Conservation (phyloP, 345 rosid species). For the Eucalyptus coolabah region DNA sequence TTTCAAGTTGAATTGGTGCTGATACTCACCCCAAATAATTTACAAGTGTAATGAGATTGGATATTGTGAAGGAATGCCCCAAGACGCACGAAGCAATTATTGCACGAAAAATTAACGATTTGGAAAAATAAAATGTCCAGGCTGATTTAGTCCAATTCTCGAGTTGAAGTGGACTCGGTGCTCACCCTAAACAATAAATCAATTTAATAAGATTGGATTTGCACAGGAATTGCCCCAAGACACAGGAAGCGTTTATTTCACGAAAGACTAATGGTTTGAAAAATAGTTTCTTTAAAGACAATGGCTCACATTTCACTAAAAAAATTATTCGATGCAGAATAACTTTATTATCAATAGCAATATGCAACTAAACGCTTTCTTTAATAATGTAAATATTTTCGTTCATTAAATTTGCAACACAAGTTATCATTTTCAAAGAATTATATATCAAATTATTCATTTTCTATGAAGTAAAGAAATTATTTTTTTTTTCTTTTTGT, state of each 20-base stretch:
- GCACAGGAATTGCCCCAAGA: not conserved
- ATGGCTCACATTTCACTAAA: not conserved
- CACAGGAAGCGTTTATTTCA: not conserved
- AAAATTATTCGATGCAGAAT: too few species aligned
- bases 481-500: too few species aligned
- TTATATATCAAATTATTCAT: too few species aligned
- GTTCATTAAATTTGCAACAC: not conserved
- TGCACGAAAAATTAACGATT: not conserved
- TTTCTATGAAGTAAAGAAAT: not conserved
- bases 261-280: not conserved
- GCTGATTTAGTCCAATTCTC: not conserved
- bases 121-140: accelerated
- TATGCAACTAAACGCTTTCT: not conserved
- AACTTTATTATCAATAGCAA: not conserved
- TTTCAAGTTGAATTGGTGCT: not conserved
- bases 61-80: not conserved
- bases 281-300: too few species aligned
- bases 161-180: not conserved
- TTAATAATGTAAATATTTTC: too few species aligned
- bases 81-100: not conserved
- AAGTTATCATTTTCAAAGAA: not conserved
- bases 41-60: not conserved
- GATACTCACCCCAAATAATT: not conserved
- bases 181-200: not conserved
- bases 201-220: not conserved